Evolutionary conservation across 179 eudicot genomes (phyloP), one percentile per base, ranked within the genome.

Genomic region (Beta lomatogona): DNA sequence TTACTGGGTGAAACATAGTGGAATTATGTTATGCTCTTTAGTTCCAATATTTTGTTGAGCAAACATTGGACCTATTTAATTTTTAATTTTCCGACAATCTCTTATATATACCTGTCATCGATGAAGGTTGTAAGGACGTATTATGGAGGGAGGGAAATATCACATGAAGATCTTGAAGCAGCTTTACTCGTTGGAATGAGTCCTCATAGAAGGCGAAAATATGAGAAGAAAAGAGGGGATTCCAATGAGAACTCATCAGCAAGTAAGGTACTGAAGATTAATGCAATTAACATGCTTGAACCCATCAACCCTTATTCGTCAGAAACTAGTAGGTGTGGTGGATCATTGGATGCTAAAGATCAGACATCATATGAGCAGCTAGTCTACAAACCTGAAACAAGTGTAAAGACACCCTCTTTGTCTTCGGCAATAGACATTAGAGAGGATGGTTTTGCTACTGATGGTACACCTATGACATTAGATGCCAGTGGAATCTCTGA

Each of bases 151-250:
- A 86, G 94, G 86, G 93, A 91, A 53, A 84, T 96, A 88, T 83
- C 96, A 79, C 79, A 89, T 44, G 89, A 89, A 79, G 98, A 96
- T 79, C 85, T 96, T 79, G 98, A 94, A 88, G 87, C 84, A 75
- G 98, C 98, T 67, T 83, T 94, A 75, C 80, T 90, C 64, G 91
- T 91, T 63, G 99, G 99, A 79, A 92, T 96, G 97, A 93, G 91
- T 81, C 91, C 99, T 83, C 91, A 90, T 54, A 94, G 88, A 86
- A 93, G 91, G 85, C 87, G 92, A 82, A 90, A 91, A 72, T 82
- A 87, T 79, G 87, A 80, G 90, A 96, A 93, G 86, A 94, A 91
- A 86, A 91, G 83, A 88, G 90, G 91, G 21, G 70, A 70, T 48
- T 75, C 89, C 18, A 78, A 71, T 15, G 90, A 89, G 61, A 78